phyloP scores from a whole-genome alignment of 768 basidiomycete genomes.

The Termitomyces sp. region DNA sequence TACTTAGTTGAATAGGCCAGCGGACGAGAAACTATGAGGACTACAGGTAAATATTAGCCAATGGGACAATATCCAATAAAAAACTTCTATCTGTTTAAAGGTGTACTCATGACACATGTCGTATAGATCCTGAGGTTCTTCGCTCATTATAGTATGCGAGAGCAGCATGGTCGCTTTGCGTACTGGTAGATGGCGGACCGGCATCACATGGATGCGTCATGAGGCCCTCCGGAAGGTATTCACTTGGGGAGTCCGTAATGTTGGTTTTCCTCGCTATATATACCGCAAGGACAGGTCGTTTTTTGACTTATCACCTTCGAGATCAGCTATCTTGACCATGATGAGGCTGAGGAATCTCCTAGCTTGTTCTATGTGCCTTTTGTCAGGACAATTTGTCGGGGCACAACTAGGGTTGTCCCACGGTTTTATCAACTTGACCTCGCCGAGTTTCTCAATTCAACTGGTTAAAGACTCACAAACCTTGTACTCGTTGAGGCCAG shows the following conservation, averaged over 20 bases:
- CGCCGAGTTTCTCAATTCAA: slow-evolving; percentile 37
- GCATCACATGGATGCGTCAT: slow-evolving; percentile 6
- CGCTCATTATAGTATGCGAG: not conserved
- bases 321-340: not conserved
- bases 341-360: slow-evolving; percentile 5
- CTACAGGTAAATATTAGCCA: not conserved
- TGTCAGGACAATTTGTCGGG: slow-evolving; percentile 5
- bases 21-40: not conserved
- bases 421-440: slow-evolving; percentile 43
- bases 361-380: not conserved
- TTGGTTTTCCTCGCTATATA: not conserved
- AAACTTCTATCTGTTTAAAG: not conserved
- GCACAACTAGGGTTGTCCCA: slow-evolving; percentile 37
- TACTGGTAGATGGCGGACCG: not conserved
- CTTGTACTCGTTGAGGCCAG: slow-evolving; percentile 42
- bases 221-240: not conserved
- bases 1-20: not conserved
- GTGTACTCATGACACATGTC: not conserved
- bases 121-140: not conserved
- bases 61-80: not conserved
- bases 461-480: slow-evolving; percentile 55
- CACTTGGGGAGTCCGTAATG: not conserved
- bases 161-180: not conserved
- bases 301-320: not conserved
- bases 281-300: not conserved